Evolutionary conservation across 1,284 basidiomycete genomes (phyloP).

Genomic region (Lignosus rhinocerotis): DNA sequence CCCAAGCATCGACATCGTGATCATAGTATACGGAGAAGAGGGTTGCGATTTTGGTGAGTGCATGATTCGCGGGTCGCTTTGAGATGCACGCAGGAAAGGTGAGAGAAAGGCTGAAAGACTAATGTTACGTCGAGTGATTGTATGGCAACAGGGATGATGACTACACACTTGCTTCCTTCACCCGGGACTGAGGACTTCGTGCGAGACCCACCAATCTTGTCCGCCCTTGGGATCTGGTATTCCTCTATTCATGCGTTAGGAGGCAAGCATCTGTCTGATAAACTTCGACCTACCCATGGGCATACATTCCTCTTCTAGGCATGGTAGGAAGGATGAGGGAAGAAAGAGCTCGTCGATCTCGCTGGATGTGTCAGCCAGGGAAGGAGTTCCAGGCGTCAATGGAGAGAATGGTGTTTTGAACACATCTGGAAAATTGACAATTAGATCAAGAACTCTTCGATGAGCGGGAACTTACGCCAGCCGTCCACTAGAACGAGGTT

Average conservation of each 20-base stretch:
- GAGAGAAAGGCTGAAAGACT: slow-evolving; percentile 38
- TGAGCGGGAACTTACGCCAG: slow-evolving; percentile 46
- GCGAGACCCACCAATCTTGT: slow-evolving; percentile 23
- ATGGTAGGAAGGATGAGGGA: slow-evolving; percentile 39
- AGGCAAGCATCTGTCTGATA: not conserved
- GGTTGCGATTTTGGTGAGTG: slow-evolving; percentile 32
- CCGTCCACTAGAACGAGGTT: slow-evolving; percentile 59
- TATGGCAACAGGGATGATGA: not conserved
- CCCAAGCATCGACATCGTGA: slow-evolving; percentile 40
- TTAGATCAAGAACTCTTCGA: too few species aligned
- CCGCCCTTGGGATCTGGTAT: slow-evolving; percentile 31
- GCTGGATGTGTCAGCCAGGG: slow-evolving; percentile 32
- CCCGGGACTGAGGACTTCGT: slow-evolving; percentile 25
- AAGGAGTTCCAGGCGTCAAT: slow-evolving; percentile 34
- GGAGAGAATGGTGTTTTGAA: slow-evolving; percentile 26
- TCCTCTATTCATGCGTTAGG: slow-evolving; percentile 33
- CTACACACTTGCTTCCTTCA: slow-evolving; percentile 23
- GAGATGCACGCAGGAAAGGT: slow-evolving; percentile 30
- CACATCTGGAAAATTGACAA: slow-evolving; percentile 8
- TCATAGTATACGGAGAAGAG: slow-evolving; percentile 32
- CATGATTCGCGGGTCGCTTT: slow-evolving; percentile 26
- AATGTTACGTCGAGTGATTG: not conserved
- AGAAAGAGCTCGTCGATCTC: slow-evolving; percentile 47
- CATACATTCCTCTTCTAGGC: slow-evolving; percentile 1
- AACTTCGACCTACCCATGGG: slow-evolving; percentile 42